Evolutionary conservation across 495 filamentous ascomycete species (phyloP).

Genomic region (Mycothermus thermophilus): DNA sequence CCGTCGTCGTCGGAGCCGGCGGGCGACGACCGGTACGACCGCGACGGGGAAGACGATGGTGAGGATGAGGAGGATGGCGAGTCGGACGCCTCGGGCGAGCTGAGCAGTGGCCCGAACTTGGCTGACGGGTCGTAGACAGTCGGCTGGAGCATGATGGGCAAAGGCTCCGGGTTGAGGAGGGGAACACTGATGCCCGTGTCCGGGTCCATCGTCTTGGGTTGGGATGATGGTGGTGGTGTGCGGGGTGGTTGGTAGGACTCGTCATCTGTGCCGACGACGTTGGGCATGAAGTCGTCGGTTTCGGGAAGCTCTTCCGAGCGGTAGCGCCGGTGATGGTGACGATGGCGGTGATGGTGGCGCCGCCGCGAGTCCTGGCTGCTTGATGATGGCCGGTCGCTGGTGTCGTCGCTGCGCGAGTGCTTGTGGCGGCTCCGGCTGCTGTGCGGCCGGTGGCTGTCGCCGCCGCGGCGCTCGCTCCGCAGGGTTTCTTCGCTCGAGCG

Average conservation of each 20-base stretch:
- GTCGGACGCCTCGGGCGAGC: not conserved
- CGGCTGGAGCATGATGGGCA: constrained; percentile 29
- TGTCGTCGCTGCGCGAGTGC: constrained; percentile 19
- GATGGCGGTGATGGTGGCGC: constrained; percentile 12
- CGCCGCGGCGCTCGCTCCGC: constrained; percentile 8
- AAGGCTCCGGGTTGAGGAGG: constrained; percentile 30
- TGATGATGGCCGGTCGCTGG: constrained; percentile 10
- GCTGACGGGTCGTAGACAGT: constrained; percentile 34
- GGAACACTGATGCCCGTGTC: constrained; percentile 31
- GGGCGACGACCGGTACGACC: no score
- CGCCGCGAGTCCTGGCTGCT: constrained; percentile 6
- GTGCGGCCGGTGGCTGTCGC: constrained; percentile 12
- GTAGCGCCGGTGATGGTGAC: constrained; percentile 19
- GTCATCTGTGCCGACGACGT: constrained; percentile 28
- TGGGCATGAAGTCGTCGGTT: constrained; percentile 16
- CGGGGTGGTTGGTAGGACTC: constrained; percentile 24
- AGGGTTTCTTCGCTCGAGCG: constrained; percentile 11
- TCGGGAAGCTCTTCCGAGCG: constrained; percentile 16
- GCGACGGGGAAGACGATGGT: no score
- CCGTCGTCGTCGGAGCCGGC: no score
- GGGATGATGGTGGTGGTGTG: no score
- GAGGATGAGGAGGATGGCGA: no score
- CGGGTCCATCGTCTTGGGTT: constrained; percentile 2
- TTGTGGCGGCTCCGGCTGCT: constrained; percentile 21
- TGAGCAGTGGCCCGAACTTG: constrained; percentile 14